Percentiles rank a stretch among this genome's conserved stretches.
Evolutionary conservation across 352 stramenopile genomes (phyloP).

Genomic region (Phytopythium vexans): DNA sequence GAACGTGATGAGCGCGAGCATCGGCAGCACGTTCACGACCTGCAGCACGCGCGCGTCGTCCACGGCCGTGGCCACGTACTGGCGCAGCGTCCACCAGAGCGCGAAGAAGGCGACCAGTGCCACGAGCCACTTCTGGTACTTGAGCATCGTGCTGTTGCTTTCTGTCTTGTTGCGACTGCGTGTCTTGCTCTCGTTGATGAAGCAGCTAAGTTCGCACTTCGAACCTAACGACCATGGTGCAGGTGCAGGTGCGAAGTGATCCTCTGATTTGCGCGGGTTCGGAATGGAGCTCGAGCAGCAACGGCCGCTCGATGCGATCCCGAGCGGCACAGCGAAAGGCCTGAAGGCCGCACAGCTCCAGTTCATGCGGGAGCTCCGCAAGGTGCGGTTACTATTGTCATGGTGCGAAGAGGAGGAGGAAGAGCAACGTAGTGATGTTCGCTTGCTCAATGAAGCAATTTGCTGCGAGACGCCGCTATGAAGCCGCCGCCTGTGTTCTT

Average conservation of each 20-base stretch:
- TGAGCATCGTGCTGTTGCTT: slow-evolving; percentile 47
- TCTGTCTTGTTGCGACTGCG: too few relatives aligned
- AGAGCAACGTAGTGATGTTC: too few relatives aligned
- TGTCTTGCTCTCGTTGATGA: too few relatives aligned
- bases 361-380: slow-evolving; percentile 16
- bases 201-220: not conserved
- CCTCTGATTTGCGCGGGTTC: slow-evolving; percentile 2
- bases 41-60: slow-evolving; percentile 39
- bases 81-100: slow-evolving; percentile 52
- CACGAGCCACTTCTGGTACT: slow-evolving; percentile 76
- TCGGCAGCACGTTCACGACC: slow-evolving; percentile 51
- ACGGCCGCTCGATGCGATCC: slow-evolving; percentile 3
- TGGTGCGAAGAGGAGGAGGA: too few relatives aligned
- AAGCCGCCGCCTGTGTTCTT: slow-evolving; percentile 43
- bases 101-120: slow-evolving; percentile 41
- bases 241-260: too few relatives aligned
- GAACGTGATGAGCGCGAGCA: slow-evolving; percentile 71
- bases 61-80: slow-evolving; percentile 27
- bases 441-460: slow-evolving; percentile 70
- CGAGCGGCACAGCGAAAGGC: not conserved
- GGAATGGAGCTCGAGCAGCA: slow-evolving; percentile 6
- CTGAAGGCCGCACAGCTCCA: slow-evolving; percentile 12
- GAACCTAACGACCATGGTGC: not conserved
- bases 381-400: not conserved
- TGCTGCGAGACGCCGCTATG: slow-evolving; percentile 33